Percentiles rank a stretch among this genome's conserved stretches.
phyloP scores from a whole-genome alignment of 108 stramenopile genomes.

The Cyclotella baltica region DNA sequence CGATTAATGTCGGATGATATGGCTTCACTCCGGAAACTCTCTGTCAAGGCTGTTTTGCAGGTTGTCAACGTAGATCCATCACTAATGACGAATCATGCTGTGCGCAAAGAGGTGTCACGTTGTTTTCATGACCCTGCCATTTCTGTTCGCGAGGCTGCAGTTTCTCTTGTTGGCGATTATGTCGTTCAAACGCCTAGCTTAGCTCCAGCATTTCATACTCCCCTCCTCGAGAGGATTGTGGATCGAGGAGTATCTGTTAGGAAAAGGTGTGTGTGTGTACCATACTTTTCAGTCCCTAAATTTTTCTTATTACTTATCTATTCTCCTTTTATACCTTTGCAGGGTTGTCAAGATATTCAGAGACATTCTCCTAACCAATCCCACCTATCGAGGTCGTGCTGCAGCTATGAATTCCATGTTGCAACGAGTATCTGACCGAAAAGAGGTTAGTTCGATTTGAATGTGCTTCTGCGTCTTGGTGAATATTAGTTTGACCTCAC shows the following conservation, averaged over 20 bases:
- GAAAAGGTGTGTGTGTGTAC: slow-evolving; percentile 52
- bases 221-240: slow-evolving; percentile 77
- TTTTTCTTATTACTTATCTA: not conserved
- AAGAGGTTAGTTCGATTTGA: slow-evolving; percentile 77
- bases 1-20: slow-evolving; percentile 74
- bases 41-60: slow-evolving; percentile 82
- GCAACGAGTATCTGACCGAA: slow-evolving; percentile 82
- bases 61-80: slow-evolving; percentile 78
- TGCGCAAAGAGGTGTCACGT: slow-evolving; percentile 76
- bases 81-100: slow-evolving; percentile 75
- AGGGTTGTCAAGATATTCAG: slow-evolving; percentile 88
- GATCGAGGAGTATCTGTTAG: slow-evolving; percentile 92
- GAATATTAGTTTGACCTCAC: too few relatives aligned
- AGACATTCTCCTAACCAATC: slow-evolving; percentile 79
- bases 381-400: slow-evolving; percentile 80
- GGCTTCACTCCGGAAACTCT: slow-evolving; percentile 76
- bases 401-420: slow-evolving; percentile 78
- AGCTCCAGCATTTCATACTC: slow-evolving; percentile 83
- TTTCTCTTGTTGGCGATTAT: slow-evolving; percentile 90
- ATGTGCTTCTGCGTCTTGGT: too few relatives aligned
- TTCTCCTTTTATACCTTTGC: slow-evolving; percentile 23
- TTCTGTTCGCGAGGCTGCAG: slow-evolving; percentile 93
- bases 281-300: too few relatives aligned
- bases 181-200: slow-evolving; percentile 80
- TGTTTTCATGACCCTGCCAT: slow-evolving; percentile 92